Percentiles rank a stretch among this genome's conserved stretches.
These are phyloP conservation scores for Simmondsia chinensis DNA, from an alignment of 148 eudicot genomes.

Conservation along the genomic window DNA sequence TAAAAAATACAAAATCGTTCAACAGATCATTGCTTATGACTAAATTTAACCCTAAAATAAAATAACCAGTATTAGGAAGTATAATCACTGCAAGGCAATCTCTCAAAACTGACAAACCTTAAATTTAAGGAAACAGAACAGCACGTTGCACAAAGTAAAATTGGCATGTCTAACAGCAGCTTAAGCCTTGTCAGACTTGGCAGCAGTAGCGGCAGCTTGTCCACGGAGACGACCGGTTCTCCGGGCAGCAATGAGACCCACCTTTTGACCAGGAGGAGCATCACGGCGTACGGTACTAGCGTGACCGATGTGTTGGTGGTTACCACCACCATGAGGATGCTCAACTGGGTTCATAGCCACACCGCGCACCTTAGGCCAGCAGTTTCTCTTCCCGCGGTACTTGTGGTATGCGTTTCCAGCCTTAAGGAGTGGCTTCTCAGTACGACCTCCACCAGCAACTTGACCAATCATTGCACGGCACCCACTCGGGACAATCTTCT, in stretches of 20 bases:
- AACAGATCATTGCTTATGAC: too few relatives aligned
- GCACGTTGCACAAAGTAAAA: constrained; percentile 4
- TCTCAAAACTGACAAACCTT: too few relatives aligned
- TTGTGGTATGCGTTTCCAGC: constrained; percentile 43
- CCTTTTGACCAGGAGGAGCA: constrained; percentile 38
- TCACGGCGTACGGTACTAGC: constrained; percentile 35
- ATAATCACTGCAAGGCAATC: too few relatives aligned
- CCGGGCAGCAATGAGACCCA: constrained; percentile 40
- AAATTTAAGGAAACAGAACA: too few relatives aligned
- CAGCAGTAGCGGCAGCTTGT: constrained; percentile 9
- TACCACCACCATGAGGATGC: constrained; percentile 46
- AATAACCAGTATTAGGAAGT: too few relatives aligned
- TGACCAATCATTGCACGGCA: constrained; percentile 15
- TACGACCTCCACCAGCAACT: constrained; percentile 14
- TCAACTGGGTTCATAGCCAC: constrained; percentile 44
- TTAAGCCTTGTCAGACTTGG: constrained; percentile 11
- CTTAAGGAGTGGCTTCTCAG: constrained; percentile 27
- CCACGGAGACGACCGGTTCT: constrained; percentile 32
- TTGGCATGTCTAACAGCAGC: not conserved
- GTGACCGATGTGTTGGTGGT: constrained; percentile 42
- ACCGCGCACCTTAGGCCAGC: constrained; percentile 46
- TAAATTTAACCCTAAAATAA: too few relatives aligned
- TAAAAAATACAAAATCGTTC: too few relatives aligned
- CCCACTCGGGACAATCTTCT: constrained; percentile 8
- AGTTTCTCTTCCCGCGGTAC: constrained; percentile 33